A percentile compares a stretch with the other conserved stretches of the same genome.
These are phyloP conservation scores for Radiomyces spectabilis DNA, from an alignment of 192 early-diverging fungal species.

Conservation along the genomic window DNA sequence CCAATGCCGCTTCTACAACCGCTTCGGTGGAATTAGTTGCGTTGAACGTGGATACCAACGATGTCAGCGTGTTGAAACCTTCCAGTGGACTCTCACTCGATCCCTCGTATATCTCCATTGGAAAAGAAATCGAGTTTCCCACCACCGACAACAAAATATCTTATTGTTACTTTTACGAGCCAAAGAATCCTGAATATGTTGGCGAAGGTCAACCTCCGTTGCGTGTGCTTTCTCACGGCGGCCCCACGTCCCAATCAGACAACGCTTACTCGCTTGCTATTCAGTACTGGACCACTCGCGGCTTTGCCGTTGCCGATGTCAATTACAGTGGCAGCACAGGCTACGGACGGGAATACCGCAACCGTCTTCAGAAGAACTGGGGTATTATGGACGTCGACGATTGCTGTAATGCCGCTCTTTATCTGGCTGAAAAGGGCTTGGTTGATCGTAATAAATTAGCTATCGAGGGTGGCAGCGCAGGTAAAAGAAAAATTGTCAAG, in stretches of 20 bases:
- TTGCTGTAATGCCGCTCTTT: conserved; percentile 61
- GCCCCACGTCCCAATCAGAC: conserved; percentile 45
- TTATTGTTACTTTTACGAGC: conserved; percentile 56
- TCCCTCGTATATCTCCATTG: conserved; percentile 51
- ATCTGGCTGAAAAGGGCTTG: conserved; percentile 42
- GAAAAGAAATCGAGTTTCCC: conserved; percentile 52
- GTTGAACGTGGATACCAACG: conserved; percentile 2
- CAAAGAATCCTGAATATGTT: conserved; percentile 49
- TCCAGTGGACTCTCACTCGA: not conserved
- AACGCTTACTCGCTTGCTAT: conserved; percentile 39
- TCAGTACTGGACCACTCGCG: conserved; percentile 74
- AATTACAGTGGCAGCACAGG: conserved; percentile 77
- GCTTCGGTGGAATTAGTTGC: not conserved
- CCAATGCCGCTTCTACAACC: conserved; percentile 2
- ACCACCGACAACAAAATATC: conserved; percentile 39
- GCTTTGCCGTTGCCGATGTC: conserved; percentile 63
- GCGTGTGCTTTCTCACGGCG: conserved; percentile 64
- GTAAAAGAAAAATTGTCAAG: too few species aligned
- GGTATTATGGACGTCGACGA: conserved; percentile 75
- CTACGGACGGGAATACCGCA: conserved; percentile 67
- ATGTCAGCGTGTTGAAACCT: not conserved
- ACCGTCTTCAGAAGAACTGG: conserved; percentile 63
- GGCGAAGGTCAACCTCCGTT: conserved; percentile 59
- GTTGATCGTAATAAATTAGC: conserved; percentile 56
- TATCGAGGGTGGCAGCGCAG: conserved; percentile 61